Evolutionary conservation across 805 yeast species (phyloP).

Genomic region (Candida awuae): DNA sequence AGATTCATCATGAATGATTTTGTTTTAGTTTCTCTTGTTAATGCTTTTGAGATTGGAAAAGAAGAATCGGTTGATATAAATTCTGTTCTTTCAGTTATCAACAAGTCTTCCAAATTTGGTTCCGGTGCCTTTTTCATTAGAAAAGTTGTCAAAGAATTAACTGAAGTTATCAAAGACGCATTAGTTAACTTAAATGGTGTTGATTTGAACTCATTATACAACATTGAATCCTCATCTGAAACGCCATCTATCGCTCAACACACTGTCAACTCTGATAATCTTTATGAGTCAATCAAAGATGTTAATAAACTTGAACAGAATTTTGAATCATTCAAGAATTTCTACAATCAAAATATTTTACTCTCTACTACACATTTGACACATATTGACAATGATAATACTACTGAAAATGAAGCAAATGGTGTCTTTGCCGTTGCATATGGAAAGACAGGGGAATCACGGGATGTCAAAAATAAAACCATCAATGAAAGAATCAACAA

Average conservation of each 20-base stretch:
- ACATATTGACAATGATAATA: neutral
- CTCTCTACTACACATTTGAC: neutral
- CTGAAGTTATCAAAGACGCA: slow-evolving; percentile 44
- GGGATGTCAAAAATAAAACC: slow-evolving; percentile 8
- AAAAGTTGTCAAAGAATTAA: slow-evolving; percentile 45
- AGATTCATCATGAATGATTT: slow-evolving; percentile 81
- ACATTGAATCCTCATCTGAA: slow-evolving; percentile 13
- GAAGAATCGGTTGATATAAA: slow-evolving; percentile 49
- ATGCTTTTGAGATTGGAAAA: slow-evolving; percentile 23
- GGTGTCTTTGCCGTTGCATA: slow-evolving; percentile 19
- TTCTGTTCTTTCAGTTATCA: slow-evolving; percentile 41
- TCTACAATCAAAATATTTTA: slow-evolving; percentile 5
- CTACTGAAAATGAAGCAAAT: neutral
- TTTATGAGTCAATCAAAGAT: slow-evolving; percentile 20
- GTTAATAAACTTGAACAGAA: slow-evolving; percentile 19
- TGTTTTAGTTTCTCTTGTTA: slow-evolving; percentile 49
- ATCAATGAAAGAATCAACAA: slow-evolving; percentile 15
- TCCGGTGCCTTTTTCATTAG: slow-evolving; percentile 35
- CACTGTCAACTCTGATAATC: slow-evolving; percentile 7
- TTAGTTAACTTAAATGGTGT: slow-evolving; percentile 20
- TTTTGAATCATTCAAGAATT: slow-evolving; percentile 14
- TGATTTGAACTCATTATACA: slow-evolving; percentile 30
- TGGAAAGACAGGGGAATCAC: slow-evolving; percentile 14
- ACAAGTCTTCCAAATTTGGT: slow-evolving; percentile 40
- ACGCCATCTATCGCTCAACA: slow-evolving; percentile 21